Conservation (phyloP, 345 rosid species). For the Abelmoschus esculentus region DNA sequence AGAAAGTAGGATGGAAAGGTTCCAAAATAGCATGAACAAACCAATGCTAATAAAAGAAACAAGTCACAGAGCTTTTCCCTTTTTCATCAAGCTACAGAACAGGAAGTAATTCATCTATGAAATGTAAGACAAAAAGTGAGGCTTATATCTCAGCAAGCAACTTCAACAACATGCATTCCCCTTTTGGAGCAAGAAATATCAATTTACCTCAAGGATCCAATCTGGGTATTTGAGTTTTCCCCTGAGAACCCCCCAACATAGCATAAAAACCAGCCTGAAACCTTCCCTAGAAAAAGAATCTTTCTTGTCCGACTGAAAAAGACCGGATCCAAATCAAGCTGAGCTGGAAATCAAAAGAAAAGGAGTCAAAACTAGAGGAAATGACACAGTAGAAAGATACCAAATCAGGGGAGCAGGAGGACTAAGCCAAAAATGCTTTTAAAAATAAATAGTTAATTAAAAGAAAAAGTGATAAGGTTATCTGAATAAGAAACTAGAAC, state of each 20-base stretch:
- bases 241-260: neutral
- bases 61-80: constrained; percentile 3
- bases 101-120: neutral
- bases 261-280: constrained; percentile 15
- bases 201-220: constrained; percentile 21
- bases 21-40: constrained; percentile 10
- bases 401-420: constrained; percentile 13
- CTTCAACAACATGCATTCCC: constrained; percentile 16
- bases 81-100: neutral
- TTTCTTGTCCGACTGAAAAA: neutral
- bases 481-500: constrained; percentile 34
- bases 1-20: neutral
- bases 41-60: constrained; percentile 6
- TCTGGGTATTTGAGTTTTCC: constrained; percentile 8
- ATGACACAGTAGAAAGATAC: constrained; percentile 5
- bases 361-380: neutral
- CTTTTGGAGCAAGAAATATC: constrained; percentile 13
- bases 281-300: neutral
- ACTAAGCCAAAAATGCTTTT: constrained; percentile 2
- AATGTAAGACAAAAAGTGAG: neutral
- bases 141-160: constrained; percentile 9
- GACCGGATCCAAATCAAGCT: constrained; percentile 28
- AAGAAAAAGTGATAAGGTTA: constrained; percentile 26
- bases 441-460: neutral
- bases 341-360: constrained; percentile 3